Evolutionary conservation across 2,329 filamentous ascomycete species (phyloP).

Genomic region (Plectosphaerella sp.): DNA sequence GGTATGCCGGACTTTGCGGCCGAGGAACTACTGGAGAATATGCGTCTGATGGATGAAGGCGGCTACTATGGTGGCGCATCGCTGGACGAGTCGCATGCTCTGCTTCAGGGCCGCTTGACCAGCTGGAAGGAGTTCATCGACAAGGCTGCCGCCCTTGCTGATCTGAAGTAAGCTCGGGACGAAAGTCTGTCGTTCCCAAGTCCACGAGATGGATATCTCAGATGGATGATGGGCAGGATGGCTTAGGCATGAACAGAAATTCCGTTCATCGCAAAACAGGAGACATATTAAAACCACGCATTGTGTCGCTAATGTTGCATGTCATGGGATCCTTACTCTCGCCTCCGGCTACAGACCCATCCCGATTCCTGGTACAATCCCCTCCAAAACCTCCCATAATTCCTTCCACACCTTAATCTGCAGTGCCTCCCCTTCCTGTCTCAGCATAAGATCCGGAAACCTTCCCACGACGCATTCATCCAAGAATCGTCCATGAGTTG

Average conservation of each 20-base stretch:
- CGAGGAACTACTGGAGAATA: conserved; percentile 34
- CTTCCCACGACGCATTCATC: conserved; percentile 22
- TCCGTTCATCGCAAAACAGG: too few species aligned
- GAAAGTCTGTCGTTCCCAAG: too few species aligned
- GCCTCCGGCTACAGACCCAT: conserved; percentile 21
- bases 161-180: too few species aligned
- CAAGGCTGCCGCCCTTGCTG: not conserved
- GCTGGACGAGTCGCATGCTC: conserved; percentile 20
- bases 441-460: conserved; percentile 18
- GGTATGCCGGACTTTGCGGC: conserved; percentile 13
- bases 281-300: too few species aligned
- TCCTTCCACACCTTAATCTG: conserved; percentile 36
- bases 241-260: too few species aligned
- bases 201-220: too few species aligned
- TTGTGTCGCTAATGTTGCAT: too few species aligned
- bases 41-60: conserved; percentile 30
- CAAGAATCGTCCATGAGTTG: conserved; percentile 35
- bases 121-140: conserved; percentile 30
- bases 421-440: conserved; percentile 28
- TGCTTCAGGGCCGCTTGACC: conserved; percentile 27
- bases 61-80: conserved; percentile 32
- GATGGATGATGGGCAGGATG: too few species aligned
- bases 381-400: conserved; percentile 35
- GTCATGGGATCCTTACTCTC: too few species aligned
- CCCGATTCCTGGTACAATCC: conserved; percentile 32